Evolutionary conservation across 495 filamentous ascomycete species (phyloP).

Genomic region (Cetradonia linearis): DNA sequence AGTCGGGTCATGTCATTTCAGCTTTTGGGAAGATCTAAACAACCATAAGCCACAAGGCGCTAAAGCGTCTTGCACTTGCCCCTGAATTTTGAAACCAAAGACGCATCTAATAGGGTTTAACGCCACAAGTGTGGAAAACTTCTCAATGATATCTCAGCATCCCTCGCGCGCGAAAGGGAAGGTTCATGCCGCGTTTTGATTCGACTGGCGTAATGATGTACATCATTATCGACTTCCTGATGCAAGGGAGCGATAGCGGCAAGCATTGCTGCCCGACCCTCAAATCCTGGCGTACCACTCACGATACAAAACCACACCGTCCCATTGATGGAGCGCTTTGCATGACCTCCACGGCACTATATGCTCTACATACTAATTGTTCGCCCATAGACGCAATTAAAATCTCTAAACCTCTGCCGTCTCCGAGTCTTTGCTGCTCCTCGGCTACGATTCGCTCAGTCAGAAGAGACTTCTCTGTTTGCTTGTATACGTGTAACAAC

Average conservation of each 20-base stretch:
- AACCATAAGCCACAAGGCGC: neutral
- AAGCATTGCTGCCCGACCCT: constrained; percentile 23
- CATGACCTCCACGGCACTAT: constrained; percentile 4
- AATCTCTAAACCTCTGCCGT: neutral
- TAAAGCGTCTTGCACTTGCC: neutral
- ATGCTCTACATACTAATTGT: constrained; percentile 3
- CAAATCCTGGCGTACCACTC: constrained; percentile 11
- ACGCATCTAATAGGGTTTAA: neutral
- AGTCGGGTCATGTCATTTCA: constrained; percentile 1
- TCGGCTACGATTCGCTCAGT: neutral
- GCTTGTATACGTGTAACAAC: constrained; percentile 5
- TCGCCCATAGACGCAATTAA: constrained; percentile 2
- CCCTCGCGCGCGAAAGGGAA: constrained; percentile 7
- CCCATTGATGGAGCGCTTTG: constrained; percentile 9
- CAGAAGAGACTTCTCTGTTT: neutral
- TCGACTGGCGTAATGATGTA: constrained; percentile 17
- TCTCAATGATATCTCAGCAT: neutral
- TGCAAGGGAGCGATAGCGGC: constrained; percentile 18
- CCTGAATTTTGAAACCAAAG: constrained; percentile 2
- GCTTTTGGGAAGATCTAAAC: constrained; percentile 7
- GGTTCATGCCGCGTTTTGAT: constrained; percentile 17
- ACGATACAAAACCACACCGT: constrained; percentile 1
- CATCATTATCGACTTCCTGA: constrained; percentile 14
- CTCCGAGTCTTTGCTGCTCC: neutral
- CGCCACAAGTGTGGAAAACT: constrained; percentile 2